Conservation (phyloP, 257 asterid species). For the Capsicum rhomboideum region DNA sequence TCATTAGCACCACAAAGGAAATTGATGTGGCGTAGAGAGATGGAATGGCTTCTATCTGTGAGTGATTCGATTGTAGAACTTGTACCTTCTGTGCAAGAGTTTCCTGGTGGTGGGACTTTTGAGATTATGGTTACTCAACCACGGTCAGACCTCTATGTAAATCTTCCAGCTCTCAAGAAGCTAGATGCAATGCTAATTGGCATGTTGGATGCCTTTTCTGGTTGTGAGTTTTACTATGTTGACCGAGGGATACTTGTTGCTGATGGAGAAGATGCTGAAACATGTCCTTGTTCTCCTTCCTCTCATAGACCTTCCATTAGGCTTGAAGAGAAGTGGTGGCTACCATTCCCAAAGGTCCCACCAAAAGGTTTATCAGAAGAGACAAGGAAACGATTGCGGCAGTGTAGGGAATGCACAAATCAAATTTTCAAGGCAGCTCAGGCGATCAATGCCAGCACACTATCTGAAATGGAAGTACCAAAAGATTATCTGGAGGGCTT, state of each 20-base stretch:
- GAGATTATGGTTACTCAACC: constrained; percentile 87
- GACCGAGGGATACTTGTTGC: constrained; percentile 60
- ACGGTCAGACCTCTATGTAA: constrained; percentile 60
- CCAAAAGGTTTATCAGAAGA: constrained; percentile 53
- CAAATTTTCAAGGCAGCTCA: constrained; percentile 81
- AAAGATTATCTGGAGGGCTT: constrained; percentile 57
- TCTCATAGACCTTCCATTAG: constrained; percentile 45
- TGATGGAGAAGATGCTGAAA: constrained; percentile 37
- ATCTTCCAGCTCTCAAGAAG: constrained; percentile 87
- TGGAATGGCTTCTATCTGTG: constrained; percentile 95
- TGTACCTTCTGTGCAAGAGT: constrained; percentile 73
- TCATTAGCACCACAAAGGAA: constrained; percentile 51
- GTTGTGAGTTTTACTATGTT: constrained; percentile 64
- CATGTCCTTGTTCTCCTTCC: constrained; percentile 30
- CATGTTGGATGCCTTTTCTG: constrained; percentile 69
- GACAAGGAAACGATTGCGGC: constrained; percentile 52
- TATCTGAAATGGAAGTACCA: constrained; percentile 81
- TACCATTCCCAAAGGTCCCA: constrained; percentile 89
- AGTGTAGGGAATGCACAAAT: constrained; percentile 73
- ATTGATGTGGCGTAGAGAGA: constrained; percentile 72
- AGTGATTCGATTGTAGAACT: constrained; percentile 85
- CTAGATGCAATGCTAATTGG: constrained; percentile 62
- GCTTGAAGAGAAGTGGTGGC: constrained; percentile 89
- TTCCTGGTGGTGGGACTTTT: constrained; percentile 60
- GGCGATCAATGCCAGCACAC: constrained; percentile 61